Conservation (phyloP, 345 rosid genomes). For the Brassica rapa region DNA sequence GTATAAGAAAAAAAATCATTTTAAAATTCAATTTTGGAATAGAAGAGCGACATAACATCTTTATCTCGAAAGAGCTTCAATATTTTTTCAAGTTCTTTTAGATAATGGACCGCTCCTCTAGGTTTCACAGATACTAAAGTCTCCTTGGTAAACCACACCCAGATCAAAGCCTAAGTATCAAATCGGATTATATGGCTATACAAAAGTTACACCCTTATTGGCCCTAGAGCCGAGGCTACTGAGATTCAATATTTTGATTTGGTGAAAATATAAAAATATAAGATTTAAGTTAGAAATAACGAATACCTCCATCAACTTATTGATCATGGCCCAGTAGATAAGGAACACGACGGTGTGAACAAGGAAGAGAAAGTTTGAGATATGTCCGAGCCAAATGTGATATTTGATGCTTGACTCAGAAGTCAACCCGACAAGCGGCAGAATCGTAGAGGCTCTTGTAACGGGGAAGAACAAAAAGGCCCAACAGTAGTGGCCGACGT, state of each 20-base stretch:
- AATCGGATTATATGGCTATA: no score
- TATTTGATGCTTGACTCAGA: slow-evolving; percentile 73
- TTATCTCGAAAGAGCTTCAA: no score
- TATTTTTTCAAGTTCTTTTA: no score
- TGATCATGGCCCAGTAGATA: slow-evolving; percentile 56
- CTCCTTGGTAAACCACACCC: no score
- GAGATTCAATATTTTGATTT: background rate
- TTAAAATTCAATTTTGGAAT: background rate
- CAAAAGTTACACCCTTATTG: background rate
- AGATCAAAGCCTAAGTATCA: background rate
- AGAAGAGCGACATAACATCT: background rate
- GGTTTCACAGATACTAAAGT: no score
- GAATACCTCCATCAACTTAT: slow-evolving; percentile 48
- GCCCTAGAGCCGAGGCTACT: background rate
- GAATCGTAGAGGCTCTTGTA: slow-evolving; percentile 60
- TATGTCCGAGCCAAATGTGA: slow-evolving; percentile 74
- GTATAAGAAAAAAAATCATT: background rate
- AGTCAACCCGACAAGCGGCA: slow-evolving; percentile 59
- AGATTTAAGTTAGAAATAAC: background rate
- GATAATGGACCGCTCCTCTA: no score
- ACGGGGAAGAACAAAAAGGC: slow-evolving; percentile 74
- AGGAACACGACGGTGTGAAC: slow-evolving; percentile 53
- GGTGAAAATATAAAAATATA: background rate
- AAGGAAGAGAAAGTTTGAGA: slow-evolving; percentile 49
- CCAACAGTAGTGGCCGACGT: slow-evolving; percentile 62